Evolutionary conservation across 345 rosid genomes (phyloP).

Genomic region (Eucalyptus coolabah): DNA sequence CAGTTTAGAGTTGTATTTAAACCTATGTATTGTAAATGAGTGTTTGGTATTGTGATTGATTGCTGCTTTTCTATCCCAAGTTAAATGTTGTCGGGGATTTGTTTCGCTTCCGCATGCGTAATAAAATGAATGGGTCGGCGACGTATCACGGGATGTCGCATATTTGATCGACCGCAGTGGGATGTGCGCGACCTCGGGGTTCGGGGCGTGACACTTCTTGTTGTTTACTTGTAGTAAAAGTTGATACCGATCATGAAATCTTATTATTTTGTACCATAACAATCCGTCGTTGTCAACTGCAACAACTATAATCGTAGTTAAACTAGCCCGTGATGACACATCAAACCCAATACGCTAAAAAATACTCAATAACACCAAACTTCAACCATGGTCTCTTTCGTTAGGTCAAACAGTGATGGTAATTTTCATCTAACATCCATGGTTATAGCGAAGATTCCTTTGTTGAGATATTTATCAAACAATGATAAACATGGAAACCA

Average conservation of each 20-base stretch:
- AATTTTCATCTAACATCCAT: neutral
- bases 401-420: neutral
- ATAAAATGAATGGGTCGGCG: no score
- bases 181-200: no score
- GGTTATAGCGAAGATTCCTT: neutral
- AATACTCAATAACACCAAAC: neutral
- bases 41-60: no score
- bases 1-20: no score
- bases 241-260: neutral
- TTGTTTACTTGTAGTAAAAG: neutral
- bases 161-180: no score
- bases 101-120: no score
- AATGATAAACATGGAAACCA: neutral
- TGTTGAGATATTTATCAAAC: neutral
- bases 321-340: neutral
- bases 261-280: neutral
- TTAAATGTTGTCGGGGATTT: no score
- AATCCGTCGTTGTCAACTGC: neutral
- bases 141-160: no score
- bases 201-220: neutral
- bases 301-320: neutral
- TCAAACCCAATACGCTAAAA: neutral
- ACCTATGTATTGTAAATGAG: no score
- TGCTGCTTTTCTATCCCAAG: no score
- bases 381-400: neutral